Percentiles rank a stretch among this genome's conserved stretches.
Conservation (phyloP, 2,329 filamentous ascomycete genomes). For the Drechslerella stenobrocha region DNA sequence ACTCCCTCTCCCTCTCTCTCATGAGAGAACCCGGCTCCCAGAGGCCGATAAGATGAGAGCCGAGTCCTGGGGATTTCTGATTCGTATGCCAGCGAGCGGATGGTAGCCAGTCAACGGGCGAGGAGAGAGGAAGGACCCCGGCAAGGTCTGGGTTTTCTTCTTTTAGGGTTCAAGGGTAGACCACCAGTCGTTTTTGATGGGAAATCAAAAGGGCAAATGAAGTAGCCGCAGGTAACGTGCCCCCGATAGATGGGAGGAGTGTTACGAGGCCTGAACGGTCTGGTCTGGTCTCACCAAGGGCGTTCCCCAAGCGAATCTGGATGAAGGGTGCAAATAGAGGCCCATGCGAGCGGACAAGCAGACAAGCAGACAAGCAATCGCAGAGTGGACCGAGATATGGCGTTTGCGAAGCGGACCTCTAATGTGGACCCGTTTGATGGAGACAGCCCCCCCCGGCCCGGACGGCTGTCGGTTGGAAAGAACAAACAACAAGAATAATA, state of each 20-base stretch:
- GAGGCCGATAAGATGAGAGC: constrained; percentile 48
- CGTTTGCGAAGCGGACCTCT: constrained; percentile 25
- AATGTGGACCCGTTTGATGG: constrained; percentile 35
- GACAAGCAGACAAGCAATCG: constrained; percentile 47
- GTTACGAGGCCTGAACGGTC: constrained; percentile 39
- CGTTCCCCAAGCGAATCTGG: no score
- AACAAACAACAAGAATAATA: constrained; percentile 1
- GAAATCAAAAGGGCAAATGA: constrained; percentile 24
- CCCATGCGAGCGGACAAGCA: neutral
- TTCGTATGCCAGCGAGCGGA: constrained; percentile 38
- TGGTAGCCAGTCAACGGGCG: constrained; percentile 45
- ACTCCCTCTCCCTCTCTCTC: no score
- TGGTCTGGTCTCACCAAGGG: constrained; percentile 21
- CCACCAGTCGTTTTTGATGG: constrained; percentile 18
- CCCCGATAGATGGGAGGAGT: constrained; percentile 25
- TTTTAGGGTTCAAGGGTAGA: constrained; percentile 27
- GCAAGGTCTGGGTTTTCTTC: constrained; percentile 30
- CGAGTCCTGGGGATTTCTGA: constrained; percentile 48
- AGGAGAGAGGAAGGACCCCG: constrained; percentile 33
- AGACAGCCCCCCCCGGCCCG: constrained; percentile 43
- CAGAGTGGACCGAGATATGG: constrained; percentile 24
- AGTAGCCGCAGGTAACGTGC: constrained; percentile 15
- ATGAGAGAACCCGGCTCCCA: constrained; percentile 42
- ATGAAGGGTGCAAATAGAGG: no score
- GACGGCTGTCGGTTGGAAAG: constrained; percentile 13